Evolutionary conservation across 192 early-diverging fungal species (phyloP), one percentile per base, ranked within the genome.

Genomic region (Backusella parvicylindrica): DNA sequence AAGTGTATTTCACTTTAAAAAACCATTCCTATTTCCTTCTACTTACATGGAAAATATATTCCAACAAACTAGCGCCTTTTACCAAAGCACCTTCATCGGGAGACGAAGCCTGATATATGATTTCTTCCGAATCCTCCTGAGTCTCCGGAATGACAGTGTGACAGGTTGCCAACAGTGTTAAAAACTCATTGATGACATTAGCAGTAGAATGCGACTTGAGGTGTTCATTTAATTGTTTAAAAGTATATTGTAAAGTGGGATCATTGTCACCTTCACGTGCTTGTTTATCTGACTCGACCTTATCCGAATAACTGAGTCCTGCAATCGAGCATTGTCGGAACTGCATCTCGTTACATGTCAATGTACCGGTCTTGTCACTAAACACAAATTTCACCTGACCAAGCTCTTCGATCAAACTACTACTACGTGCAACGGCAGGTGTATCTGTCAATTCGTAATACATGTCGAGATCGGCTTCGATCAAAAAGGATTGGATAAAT

Each of bases 91-190:
- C 95, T 81, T 99, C 98, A 79, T 99, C 98, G 0, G 98, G 98
- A 1, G 96, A 98, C 1, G 94, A 93, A 3, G 98, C 96, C 81
- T 99, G 96, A 86, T 97, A 99, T 12, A 91, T 81, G 53, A 98
- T 92, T 64, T 90, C 90, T 50, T 84, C 86, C n/a, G 82, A 83
- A 36, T 83, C 87, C 36, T 87, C 87, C 13, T 84, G 81, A 63
- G 80, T 71, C 81, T 98, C 96, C 15, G 98, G 97, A 80, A 99
- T 99, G 16, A 99, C 98, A 6, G 98, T 99, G 76, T 99, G 98
- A 80, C 98, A 99, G 8, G 94, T 93, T 18, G 95, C 91, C 30
- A 99, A 86, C 16, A 98, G 82, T 32, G 91, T 90, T 75, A 98
- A 87, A 74, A 99, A 99, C 84, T 98, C 96, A n/a, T 92, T 87